Evolutionary conservation across 106 monocot genomes (phyloP).

Genomic region (Hemerocallis citrina): DNA sequence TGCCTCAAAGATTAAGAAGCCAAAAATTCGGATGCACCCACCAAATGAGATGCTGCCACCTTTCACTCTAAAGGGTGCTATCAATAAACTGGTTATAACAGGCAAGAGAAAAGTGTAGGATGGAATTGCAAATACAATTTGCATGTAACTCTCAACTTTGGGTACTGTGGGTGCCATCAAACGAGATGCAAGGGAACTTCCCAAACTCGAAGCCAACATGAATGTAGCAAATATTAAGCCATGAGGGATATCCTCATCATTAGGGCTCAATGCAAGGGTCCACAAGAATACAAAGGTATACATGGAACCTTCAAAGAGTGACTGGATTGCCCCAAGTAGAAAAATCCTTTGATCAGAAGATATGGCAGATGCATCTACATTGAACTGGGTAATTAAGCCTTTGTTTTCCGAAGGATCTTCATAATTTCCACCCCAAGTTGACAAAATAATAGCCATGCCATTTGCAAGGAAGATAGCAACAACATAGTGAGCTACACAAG

Average conservation of each 20-base stretch:
- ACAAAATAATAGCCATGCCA: constrained; percentile 82
- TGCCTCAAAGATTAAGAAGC: too few relatives aligned
- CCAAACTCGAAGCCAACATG: constrained; percentile 91
- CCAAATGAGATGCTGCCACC: too few relatives aligned
- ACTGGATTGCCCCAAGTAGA: constrained; percentile 82
- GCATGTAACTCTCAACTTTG: constrained; percentile 86
- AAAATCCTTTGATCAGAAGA: constrained; percentile 97
- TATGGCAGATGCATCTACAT: constrained; percentile 68
- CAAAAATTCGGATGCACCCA: too few relatives aligned
- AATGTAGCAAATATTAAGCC: constrained; percentile 93
- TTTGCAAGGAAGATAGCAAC: constrained; percentile 78
- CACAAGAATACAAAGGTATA: constrained; percentile 91
- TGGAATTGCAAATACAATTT: too few relatives aligned
- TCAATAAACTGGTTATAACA: too few relatives aligned
- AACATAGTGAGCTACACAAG: too few relatives aligned
- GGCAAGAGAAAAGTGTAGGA: constrained; percentile 73
- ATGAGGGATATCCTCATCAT: too few relatives aligned
- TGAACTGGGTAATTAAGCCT: constrained; percentile 81
- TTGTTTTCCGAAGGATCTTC: constrained; percentile 92
- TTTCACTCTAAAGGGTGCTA: too few relatives aligned
- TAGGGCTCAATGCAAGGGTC: too few relatives aligned
- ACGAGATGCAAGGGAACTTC: constrained; percentile 78
- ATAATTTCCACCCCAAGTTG: constrained; percentile 81
- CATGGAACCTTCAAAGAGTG: constrained; percentile 92
- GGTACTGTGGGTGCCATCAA: constrained; percentile 51